A percentile compares a stretch with the other conserved stretches of the same genome.
Conservation (phyloP, 257 asterid species). For the Fraxinus pennsylvanica region DNA sequence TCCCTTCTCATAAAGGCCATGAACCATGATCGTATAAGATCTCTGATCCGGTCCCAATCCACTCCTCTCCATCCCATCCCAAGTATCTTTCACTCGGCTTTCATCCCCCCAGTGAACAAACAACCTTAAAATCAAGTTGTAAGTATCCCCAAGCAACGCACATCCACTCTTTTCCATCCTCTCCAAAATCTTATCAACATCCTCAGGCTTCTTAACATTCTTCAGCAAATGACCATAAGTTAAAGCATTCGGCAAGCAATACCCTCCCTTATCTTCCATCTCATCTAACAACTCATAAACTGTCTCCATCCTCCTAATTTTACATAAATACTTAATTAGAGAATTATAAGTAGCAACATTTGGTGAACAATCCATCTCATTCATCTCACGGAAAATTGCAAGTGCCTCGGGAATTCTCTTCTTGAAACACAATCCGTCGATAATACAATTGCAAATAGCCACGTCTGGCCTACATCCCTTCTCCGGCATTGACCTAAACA, state of each 20-base stretch:
- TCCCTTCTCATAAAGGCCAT: slow-evolving; percentile 58
- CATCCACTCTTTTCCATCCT: slow-evolving; percentile 63
- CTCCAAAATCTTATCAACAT: slow-evolving; percentile 55
- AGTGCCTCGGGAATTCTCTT: slow-evolving; percentile 84
- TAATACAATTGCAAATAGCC: slow-evolving; percentile 66
- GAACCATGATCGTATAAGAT: slow-evolving; percentile 68
- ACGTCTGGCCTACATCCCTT: slow-evolving; percentile 62
- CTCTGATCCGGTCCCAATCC: slow-evolving; percentile 72
- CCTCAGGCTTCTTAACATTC: slow-evolving; percentile 46
- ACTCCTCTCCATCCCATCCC: slow-evolving; percentile 77
- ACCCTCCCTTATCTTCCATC: slow-evolving; percentile 55
- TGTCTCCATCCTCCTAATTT: slow-evolving; percentile 62
- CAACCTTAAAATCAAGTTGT: slow-evolving; percentile 69
- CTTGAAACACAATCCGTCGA: slow-evolving; percentile 88
- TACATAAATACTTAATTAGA: slow-evolving; percentile 67
- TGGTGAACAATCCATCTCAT: slow-evolving; percentile 45
- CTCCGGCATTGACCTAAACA: slow-evolving; percentile 74
- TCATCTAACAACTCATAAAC: slow-evolving; percentile 59
- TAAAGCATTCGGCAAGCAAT: slow-evolving; percentile 52
- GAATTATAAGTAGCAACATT: slow-evolving; percentile 65
- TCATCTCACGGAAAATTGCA: slow-evolving; percentile 54
- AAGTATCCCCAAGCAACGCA: slow-evolving; percentile 44
- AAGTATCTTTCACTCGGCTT: slow-evolving; percentile 36
- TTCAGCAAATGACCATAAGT: slow-evolving; percentile 58
- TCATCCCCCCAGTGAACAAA: slow-evolving; percentile 63